phyloP scores from a whole-genome alignment of 768 basidiomycete species.

The Lanmaoa rubissima region DNA sequence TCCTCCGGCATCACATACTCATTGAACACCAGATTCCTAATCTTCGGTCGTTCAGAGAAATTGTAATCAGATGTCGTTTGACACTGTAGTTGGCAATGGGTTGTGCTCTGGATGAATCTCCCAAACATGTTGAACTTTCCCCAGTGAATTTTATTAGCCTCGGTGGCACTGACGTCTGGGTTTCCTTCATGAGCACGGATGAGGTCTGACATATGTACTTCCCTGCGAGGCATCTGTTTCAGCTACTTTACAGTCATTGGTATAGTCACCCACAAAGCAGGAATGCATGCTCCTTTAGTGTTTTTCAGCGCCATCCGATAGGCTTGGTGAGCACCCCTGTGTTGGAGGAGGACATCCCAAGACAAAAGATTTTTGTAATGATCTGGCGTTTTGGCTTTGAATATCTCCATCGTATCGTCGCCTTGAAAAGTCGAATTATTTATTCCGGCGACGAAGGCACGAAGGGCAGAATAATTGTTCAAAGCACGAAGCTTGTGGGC shows the following conservation, averaged over 20 bases:
- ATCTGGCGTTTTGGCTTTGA: constrained; percentile 64
- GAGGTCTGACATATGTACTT: constrained; percentile 88
- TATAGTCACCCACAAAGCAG: constrained; percentile 60
- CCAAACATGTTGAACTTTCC: constrained; percentile 94
- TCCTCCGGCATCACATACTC: constrained; percentile 67
- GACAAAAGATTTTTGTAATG: constrained; percentile 76
- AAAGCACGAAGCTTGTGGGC: constrained; percentile 74
- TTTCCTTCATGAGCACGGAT: constrained; percentile 87
- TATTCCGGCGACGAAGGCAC: constrained; percentile 93
- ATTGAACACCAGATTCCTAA: constrained; percentile 55
- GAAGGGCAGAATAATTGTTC: constrained; percentile 92
- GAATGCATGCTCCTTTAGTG: constrained; percentile 84
- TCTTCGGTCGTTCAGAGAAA: constrained; percentile 53
- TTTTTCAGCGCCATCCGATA: constrained; percentile 88
- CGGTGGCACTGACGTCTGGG: constrained; percentile 61
- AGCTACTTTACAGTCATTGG: constrained; percentile 1
- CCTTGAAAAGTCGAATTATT: constrained; percentile 78
- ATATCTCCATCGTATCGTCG: constrained; percentile 71
- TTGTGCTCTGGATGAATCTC: constrained; percentile 74
- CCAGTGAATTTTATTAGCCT: constrained; percentile 84
- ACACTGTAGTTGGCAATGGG: constrained; percentile 76
- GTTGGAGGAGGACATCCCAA: constrained; percentile 82
- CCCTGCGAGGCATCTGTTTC: constrained; percentile 47
- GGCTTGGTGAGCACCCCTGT: constrained; percentile 79
- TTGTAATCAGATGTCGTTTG: constrained; percentile 56